Conservation (phyloP, 345 rosid species). For the Pistacia vera region DNA sequence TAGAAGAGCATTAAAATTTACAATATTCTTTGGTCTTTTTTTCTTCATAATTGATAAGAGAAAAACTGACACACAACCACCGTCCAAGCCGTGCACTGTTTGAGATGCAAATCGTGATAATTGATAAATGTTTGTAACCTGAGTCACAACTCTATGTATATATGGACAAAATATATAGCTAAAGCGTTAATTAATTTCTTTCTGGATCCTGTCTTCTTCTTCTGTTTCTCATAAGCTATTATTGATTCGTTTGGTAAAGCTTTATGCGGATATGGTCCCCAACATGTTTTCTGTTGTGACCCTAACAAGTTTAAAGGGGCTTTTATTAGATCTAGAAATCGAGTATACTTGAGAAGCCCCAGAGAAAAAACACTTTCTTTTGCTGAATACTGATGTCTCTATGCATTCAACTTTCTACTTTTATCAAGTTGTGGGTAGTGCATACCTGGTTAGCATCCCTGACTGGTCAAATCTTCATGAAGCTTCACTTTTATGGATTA, state of each 20-base stretch:
- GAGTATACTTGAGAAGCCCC: neutral
- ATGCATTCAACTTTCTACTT: neutral
- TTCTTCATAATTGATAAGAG: neutral
- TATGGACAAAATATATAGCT: neutral
- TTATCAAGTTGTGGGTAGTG: neutral
- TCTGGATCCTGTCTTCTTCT: neutral
- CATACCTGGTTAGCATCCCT: neutral
- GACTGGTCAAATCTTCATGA: neutral
- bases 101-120: too few species aligned
- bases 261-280: neutral
- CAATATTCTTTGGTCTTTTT: too few species aligned
- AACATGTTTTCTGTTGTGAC: neutral
- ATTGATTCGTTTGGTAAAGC: neutral
- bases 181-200: neutral
- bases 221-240: neutral
- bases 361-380: neutral
- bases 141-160: too few species aligned
- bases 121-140: too few species aligned
- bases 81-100: neutral
- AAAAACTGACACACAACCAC: neutral
- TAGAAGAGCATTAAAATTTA: neutral
- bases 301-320: slow-evolving; percentile 6
- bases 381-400: neutral
- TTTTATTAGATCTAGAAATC: neutral
- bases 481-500: neutral